Base-by-base conservation (phyloP, 1,284 basidiomycete species). In the Microbotryum silenes-acaulis region DNA sequence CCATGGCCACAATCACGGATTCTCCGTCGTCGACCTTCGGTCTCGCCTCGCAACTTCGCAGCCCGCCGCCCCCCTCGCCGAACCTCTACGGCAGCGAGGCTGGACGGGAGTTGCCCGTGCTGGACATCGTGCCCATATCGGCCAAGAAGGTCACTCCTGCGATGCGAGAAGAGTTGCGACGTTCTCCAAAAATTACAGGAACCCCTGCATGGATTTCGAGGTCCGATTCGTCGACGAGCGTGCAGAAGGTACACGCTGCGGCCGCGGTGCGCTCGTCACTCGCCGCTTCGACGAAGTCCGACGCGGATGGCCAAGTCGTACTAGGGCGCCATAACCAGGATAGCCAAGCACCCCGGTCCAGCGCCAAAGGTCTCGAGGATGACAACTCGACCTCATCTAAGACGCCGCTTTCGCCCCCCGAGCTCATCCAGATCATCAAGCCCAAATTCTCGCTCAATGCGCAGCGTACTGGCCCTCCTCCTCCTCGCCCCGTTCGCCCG, bases 1-100 rank as follows among this genome's bases (percentile, higher is more conserved):
- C 12, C 16, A 42, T 42, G 37, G 37, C 37, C 37, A 37, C 37
- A 37, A 37, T 42, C 16, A 42, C 37, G 37, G 37, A 42, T 27
- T 57, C 56, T 23, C 48, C 56, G 8, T 57, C 58, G 0, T 29
- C 53, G 18, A 33, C 53, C 50, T 59, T 45, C 50, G 61, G 61
- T 9, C 50, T 63, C 18, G 61, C 61, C 6, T 52, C 53, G 8
- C 61, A 63, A 47, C 51, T 59, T 12, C 56, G 54, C 29, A 59
- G 60, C 1, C 60, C 63, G 23, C 57, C 57, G 29, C 60, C 63
- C 14, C 57, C 57, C 18, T n/a, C 49, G 27, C 57, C 61, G 44
- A 45, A 8, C 46, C 20, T 6, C 9, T 20, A 31, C 44, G 57
- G 45, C 45, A 53, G 54, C 18, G 44, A 57, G 10, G 16, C 57